Percentiles rank a stretch among this genome's conserved stretches.
These are phyloP conservation scores for Rhizopus sp. DNA, from an alignment of 371 early-diverging fungal genomes.

Conservation along the genomic window DNA sequence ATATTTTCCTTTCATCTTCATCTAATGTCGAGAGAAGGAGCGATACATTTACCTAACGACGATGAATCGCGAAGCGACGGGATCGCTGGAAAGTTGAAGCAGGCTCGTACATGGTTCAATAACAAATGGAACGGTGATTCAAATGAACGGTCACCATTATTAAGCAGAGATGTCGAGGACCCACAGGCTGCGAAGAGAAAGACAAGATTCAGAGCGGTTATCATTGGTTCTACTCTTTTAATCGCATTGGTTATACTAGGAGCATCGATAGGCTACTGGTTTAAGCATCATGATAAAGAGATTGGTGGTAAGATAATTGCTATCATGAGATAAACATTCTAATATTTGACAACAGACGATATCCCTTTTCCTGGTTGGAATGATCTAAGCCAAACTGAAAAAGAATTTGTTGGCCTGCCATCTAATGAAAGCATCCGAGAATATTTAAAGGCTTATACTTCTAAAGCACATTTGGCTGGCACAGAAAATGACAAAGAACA, in stretches of 20 bases:
- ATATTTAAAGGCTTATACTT: slow-evolving; percentile 42
- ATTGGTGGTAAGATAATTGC: slow-evolving; percentile 47
- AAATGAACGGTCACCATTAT: slow-evolving; percentile 36
- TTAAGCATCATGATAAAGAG: slow-evolving; percentile 18
- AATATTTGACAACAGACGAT: slow-evolving; percentile 28
- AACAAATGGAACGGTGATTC: slow-evolving; percentile 56
- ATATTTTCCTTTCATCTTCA: background rate
- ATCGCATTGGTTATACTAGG: slow-evolving; percentile 41
- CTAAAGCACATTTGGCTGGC: slow-evolving; percentile 60
- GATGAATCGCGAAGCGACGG: background rate
- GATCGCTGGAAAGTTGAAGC: background rate
- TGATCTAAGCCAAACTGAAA: slow-evolving; percentile 13
- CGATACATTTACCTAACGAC: slow-evolving; percentile 11
- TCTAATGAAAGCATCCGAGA: slow-evolving; percentile 17
- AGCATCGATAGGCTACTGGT: slow-evolving; percentile 47
- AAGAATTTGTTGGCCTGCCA: slow-evolving; percentile 16
- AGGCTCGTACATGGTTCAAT: slow-evolving; percentile 46
- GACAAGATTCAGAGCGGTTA: slow-evolving; percentile 20
- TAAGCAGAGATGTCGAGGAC: slow-evolving; percentile 32
- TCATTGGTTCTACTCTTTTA: slow-evolving; percentile 18
- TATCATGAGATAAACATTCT: slow-evolving; percentile 33
- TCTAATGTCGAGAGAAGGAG: slow-evolving; percentile 3
- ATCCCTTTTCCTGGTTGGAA: slow-evolving; percentile 29
- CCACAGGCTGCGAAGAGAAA: slow-evolving; percentile 12
- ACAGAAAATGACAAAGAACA: slow-evolving; percentile 47